A percentile compares a stretch with the other conserved stretches of the same genome.
Evolutionary conservation across 805 yeast species (phyloP).

Genomic region (Candida manassasensis): DNA sequence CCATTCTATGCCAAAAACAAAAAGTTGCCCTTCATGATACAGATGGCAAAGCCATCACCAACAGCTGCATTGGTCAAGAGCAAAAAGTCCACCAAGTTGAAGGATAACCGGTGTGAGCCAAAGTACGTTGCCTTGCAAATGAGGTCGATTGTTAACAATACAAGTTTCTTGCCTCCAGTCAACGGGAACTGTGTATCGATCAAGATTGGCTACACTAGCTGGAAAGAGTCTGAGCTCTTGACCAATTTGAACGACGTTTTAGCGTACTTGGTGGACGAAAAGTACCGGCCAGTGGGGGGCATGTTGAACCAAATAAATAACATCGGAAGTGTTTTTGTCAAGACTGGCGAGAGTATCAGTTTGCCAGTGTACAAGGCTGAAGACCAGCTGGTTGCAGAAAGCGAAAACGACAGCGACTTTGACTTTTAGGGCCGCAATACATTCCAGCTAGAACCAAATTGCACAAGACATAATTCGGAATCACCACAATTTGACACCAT

Average conservation of each 20-base stretch:
- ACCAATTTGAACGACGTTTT: constrained; percentile 51
- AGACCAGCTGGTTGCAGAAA: not conserved
- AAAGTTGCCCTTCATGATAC: constrained; percentile 64
- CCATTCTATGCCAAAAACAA: constrained; percentile 60
- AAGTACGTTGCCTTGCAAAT: constrained; percentile 61
- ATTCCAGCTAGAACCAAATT: too few species aligned
- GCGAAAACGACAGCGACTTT: constrained; percentile 13
- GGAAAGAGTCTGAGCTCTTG: constrained; percentile 38
- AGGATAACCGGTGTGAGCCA: constrained; percentile 61
- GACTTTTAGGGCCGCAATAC: constrained; percentile 10
- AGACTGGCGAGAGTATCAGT: constrained; percentile 63
- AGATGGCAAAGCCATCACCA: constrained; percentile 45
- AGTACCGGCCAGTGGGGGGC: constrained; percentile 56
- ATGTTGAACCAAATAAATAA: constrained; percentile 37
- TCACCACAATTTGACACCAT: too few species aligned
- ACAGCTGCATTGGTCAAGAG: constrained; percentile 28
- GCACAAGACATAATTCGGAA: too few species aligned
- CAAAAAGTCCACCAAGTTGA: constrained; percentile 36
- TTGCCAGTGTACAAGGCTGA: constrained; percentile 43
- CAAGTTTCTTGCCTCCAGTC: constrained; percentile 55
- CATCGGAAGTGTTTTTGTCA: constrained; percentile 51
- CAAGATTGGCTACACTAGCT: constrained; percentile 53
- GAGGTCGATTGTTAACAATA: constrained; percentile 56
- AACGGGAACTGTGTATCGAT: constrained; percentile 59
- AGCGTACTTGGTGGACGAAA: constrained; percentile 40